These are phyloP conservation scores for Fulvia fulva DNA, from an alignment of 2,329 filamentous ascomycete species.

Conservation along the genomic window DNA sequence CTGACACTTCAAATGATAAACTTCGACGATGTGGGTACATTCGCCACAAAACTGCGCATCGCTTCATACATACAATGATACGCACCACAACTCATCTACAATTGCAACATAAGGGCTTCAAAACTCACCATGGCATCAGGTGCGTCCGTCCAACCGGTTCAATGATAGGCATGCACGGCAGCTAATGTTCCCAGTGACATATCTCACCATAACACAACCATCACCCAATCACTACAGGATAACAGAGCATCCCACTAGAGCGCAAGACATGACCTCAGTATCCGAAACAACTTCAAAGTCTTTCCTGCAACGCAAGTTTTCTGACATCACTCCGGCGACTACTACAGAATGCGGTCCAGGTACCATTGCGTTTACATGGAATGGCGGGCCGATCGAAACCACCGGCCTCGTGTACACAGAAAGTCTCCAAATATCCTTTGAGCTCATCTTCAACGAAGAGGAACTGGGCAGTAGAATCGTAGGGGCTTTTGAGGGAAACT, in stretches of 20 bases:
- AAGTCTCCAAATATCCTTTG: not conserved
- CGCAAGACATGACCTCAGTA: not conserved
- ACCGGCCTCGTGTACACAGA: not conserved
- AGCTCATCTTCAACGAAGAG: slow-evolving; percentile 3
- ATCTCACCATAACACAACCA: not conserved
- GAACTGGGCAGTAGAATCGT: not conserved
- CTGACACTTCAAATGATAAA: not conserved
- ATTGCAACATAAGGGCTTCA: not conserved
- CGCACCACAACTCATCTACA: not conserved
- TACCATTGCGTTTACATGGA: not conserved
- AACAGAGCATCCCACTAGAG: not conserved
- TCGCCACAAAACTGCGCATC: not conserved
- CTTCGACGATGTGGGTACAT: not conserved
- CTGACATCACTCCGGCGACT: not conserved
- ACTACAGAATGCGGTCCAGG: not conserved
- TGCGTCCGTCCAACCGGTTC: not conserved
- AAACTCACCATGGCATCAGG: not conserved
- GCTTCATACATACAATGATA: not conserved
- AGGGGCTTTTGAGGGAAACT: not conserved
- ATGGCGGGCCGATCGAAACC: slow-evolving; percentile 1
- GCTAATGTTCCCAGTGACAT: not conserved
- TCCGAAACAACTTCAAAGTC: too few relatives aligned
- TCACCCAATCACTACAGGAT: not conserved
- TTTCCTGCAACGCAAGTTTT: too few relatives aligned
- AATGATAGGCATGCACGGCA: not conserved